These are phyloP conservation scores for Tribonema minus DNA, from an alignment of 108 stramenopile species.

Conservation along the genomic window DNA sequence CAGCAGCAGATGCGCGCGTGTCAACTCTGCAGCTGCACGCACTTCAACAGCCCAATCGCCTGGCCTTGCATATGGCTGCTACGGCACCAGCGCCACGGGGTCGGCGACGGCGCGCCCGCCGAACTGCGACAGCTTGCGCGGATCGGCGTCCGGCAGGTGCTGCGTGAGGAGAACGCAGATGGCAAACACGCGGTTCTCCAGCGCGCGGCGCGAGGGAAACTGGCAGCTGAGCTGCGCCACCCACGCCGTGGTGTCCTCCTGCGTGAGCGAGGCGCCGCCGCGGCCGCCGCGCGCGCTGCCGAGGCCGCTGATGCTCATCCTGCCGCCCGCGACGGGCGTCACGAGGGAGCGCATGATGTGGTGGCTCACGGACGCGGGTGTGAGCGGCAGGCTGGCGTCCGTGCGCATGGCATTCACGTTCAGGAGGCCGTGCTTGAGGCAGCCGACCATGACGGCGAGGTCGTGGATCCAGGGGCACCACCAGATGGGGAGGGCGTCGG, in stretches of 20 bases:
- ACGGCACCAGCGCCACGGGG: too few relatives aligned
- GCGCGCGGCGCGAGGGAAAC: constrained; percentile 38
- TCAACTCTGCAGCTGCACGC: too few relatives aligned
- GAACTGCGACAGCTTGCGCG: too few relatives aligned
- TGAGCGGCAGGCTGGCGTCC: constrained; percentile 32
- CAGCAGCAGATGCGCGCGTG: too few relatives aligned
- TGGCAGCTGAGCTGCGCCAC: constrained; percentile 8
- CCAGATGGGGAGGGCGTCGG: constrained; percentile 43
- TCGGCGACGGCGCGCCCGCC: too few relatives aligned
- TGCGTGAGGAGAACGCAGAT: constrained; percentile 41
- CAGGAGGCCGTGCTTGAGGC: constrained; percentile 48
- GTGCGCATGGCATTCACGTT: constrained; percentile 37
- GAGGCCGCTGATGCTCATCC: not conserved
- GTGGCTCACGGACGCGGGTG: constrained; percentile 20
- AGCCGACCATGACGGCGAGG: constrained; percentile 42
- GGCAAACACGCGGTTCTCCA: constrained; percentile 41
- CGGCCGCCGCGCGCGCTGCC: constrained; percentile 2
- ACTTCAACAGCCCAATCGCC: too few relatives aligned
- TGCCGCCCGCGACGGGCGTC: not conserved
- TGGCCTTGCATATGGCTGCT: too few relatives aligned
- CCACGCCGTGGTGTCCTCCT: constrained; percentile 24
- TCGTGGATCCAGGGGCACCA: constrained; percentile 55
- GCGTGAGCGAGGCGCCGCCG: constrained; percentile 2
- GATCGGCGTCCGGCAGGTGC: constrained; percentile 26
- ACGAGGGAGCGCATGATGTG: constrained; percentile 42